Percentiles rank a stretch among this genome's conserved stretches.
Conservation (phyloP, 305 asterid genomes). For the Caryopteris hybrid region DNA sequence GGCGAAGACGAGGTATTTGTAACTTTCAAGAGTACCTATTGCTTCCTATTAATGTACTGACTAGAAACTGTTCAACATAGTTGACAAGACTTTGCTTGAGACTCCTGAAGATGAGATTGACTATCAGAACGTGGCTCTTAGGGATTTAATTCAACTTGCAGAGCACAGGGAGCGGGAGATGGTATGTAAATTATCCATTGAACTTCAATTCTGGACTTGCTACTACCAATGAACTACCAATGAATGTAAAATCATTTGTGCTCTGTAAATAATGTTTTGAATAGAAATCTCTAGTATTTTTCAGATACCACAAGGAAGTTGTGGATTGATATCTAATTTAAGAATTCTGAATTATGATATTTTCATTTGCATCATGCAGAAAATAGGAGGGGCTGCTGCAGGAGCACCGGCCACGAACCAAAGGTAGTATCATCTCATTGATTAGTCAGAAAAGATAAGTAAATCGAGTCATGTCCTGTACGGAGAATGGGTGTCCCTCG, state of each 20-base stretch:
- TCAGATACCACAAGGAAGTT: not conserved
- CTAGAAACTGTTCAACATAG: conserved; percentile 30
- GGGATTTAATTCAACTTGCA: conserved; percentile 74
- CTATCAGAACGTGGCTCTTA: conserved; percentile 50
- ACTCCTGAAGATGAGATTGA: conserved; percentile 82
- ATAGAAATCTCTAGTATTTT: not conserved
- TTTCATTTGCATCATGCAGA: conserved; percentile 38
- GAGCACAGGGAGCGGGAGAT: conserved; percentile 70
- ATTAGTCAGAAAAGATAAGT: not conserved
- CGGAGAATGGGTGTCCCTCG: not conserved
- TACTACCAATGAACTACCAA: not conserved
- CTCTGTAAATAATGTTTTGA: not conserved
- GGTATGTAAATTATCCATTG: conserved; percentile 35
- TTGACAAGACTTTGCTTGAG: conserved; percentile 64
- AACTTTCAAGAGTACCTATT: conserved; percentile 13
- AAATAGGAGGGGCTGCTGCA: conserved; percentile 41
- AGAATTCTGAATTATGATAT: not conserved
- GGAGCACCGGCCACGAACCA: conserved; percentile 26
- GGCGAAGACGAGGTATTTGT: conserved; percentile 58
- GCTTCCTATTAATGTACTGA: conserved; percentile 16
- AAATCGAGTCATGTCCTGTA: not conserved
- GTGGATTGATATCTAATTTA: not conserved
- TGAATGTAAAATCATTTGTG: conserved; percentile 1
- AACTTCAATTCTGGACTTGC: conserved; percentile 3
- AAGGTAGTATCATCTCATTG: conserved; percentile 29